Evolutionary conservation across 1,284 basidiomycete genomes (phyloP).

Genomic region (Cystobasidiaceae sp.): DNA sequence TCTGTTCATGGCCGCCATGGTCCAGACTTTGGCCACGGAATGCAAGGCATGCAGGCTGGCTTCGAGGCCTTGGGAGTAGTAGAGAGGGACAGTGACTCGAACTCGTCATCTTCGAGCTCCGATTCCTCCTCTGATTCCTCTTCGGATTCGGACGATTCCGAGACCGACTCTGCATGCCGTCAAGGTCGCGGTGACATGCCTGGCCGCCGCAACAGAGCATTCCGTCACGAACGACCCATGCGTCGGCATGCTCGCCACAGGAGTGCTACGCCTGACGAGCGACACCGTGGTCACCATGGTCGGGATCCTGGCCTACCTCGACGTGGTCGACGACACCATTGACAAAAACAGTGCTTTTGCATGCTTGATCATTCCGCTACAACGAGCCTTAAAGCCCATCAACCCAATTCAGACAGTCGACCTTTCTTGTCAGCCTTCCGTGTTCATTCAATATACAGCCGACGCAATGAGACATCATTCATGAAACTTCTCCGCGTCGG

Average conservation of each 20-base stretch:
- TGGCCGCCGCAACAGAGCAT: too few species aligned
- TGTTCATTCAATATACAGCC: too few species aligned
- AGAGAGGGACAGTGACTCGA: neutral
- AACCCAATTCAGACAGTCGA: neutral
- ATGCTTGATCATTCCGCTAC: neutral
- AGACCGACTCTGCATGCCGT: too few species aligned
- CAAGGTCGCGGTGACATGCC: too few species aligned
- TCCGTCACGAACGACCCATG: too few species aligned
- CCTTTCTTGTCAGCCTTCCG: too few species aligned
- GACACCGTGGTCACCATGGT: neutral
- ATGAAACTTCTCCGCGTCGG: too few species aligned
- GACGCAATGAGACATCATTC: too few species aligned
- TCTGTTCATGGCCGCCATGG: neutral
- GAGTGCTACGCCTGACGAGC: neutral
- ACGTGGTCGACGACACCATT: neutral
- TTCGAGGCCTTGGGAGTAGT: neutral
- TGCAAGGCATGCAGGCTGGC: neutral
- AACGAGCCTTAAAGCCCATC: neutral
- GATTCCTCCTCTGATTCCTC: neutral
- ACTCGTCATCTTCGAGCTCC: neutral
- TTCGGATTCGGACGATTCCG: too few species aligned
- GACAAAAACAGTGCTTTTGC: constrained; percentile 45
- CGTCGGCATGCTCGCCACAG: too few species aligned
- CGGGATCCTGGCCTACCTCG: neutral
- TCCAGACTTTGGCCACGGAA: neutral